Percentiles rank a stretch among this genome's conserved stretches.
These are phyloP conservation scores for Didymosphaeria variabile DNA, from an alignment of 2,329 filamentous ascomycete genomes.

Conservation along the genomic window DNA sequence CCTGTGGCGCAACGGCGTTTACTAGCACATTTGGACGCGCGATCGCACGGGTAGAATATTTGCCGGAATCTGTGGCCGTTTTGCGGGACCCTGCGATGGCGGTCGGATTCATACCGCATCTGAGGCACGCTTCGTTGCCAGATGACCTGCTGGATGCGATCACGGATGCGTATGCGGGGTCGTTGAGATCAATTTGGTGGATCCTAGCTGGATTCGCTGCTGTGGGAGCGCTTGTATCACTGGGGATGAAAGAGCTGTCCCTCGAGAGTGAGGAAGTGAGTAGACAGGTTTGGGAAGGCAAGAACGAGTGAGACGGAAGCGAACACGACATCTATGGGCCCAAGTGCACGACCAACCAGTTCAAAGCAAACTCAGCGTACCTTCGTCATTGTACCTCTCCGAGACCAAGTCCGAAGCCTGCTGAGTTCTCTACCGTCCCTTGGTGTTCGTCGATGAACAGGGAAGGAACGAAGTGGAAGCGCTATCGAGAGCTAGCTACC, in stretches of 20 bases:
- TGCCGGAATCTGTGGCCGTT: slow-evolving; percentile 14
- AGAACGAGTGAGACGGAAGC: not conserved
- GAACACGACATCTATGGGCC: not conserved
- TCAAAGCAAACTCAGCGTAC: not conserved
- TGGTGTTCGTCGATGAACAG: not conserved
- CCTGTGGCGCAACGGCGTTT: slow-evolving; percentile 48
- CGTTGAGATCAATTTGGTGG: slow-evolving; percentile 1
- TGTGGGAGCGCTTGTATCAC: not conserved
- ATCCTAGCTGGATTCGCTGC: slow-evolving; percentile 2
- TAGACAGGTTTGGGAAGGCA: slow-evolving; percentile 11
- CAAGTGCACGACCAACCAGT: not conserved
- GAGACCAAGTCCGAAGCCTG: not conserved
- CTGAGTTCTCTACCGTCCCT: not conserved
- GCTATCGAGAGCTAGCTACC: not conserved
- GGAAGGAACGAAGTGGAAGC: not conserved
- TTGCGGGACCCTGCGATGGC: slow-evolving; percentile 15
- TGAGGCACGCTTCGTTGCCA: not conserved
- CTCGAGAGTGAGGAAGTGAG: slow-evolving; percentile 17
- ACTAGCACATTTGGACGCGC: slow-evolving; percentile 16
- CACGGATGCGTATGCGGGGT: slow-evolving; percentile 6
- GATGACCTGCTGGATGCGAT: not conserved
- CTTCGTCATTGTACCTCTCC: not conserved
- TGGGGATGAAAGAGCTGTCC: slow-evolving; percentile 11
- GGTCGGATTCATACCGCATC: slow-evolving; percentile 20
- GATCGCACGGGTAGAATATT: slow-evolving; percentile 1